Base-by-base conservation (phyloP, 257 asterid genomes). In the Nicotiana obtusifolia region DNA sequence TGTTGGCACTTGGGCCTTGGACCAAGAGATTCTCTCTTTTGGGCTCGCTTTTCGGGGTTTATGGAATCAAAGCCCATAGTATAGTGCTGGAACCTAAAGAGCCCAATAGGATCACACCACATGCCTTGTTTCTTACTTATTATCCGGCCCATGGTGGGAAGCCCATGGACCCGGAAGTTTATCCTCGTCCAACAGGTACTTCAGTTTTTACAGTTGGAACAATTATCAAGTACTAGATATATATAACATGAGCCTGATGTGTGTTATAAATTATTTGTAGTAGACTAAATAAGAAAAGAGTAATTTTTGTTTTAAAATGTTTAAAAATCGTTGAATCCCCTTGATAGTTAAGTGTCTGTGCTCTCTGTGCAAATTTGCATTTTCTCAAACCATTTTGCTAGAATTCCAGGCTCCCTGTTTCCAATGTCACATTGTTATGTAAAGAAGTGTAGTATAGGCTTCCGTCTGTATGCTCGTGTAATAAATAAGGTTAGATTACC, bases 1-100 rank as follows among this genome's bases (percentile, higher is more conserved):
- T 95, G 30, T 80, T 92, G 75, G 96, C 97, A 8, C 92, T 94
- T 83, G 99, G 99, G 88, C 99, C 98, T n/a, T 94, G 97, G 99
- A 92, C 88, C 14, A 87, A 88, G 10, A 91, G 89, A 61, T 76
- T 94, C 10, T 57, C 90, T 1, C 69, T 90, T 5, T 79, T 94
- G 90, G 84, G 80, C 61, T 92, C 97, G 1, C 10, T 87, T 0
- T 92, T 95, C 56, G 82, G 90, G 24, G 82, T 94, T 4, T 81
- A 71, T 77, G 97, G 99, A 80, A 85, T 91, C 9, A 95, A 92
- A 78, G 98, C 95, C 82, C 98, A 95, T 80, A 95, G 99, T 33
- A 90, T 95, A 64, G 86, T 94, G 3, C 53, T 94, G 69, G 91
- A 95, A 83, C 99, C 97, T 66, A 89, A 82, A 49, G 89, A 88